Percentiles rank a stretch among this genome's conserved stretches.
Evolutionary conservation across 192 early-diverging fungal genomes (phyloP).

Genomic region (Entomortierella parvispora): DNA sequence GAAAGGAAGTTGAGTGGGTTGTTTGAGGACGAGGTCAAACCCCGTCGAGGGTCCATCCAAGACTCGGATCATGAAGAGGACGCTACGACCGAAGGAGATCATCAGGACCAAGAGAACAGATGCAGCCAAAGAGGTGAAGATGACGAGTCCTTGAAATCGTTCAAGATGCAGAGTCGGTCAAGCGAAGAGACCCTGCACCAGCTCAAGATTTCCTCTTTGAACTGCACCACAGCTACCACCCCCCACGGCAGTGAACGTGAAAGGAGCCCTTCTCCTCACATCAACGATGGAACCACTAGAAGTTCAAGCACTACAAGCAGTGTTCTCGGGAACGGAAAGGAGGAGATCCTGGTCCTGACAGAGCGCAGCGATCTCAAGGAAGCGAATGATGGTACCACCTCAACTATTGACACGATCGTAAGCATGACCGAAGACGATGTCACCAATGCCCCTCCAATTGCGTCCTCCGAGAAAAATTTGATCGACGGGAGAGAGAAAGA

Average conservation of each 20-base stretch:
- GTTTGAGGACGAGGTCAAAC: slow-evolving; percentile 19
- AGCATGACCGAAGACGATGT: background rate
- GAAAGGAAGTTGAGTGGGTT: no score
- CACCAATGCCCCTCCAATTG: background rate
- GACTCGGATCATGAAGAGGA: no score
- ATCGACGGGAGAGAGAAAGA: no score
- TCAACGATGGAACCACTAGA: no score
- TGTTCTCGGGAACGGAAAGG: no score
- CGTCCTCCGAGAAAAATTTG: no score
- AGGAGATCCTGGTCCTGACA: no score
- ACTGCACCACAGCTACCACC: no score
- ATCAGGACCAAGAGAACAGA: slow-evolving; percentile 1
- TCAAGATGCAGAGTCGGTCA: background rate
- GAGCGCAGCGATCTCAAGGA: background rate
- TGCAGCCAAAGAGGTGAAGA: background rate
- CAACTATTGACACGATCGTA: background rate
- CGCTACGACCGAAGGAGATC: no score
- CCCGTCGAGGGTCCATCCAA: background rate
- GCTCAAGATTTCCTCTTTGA: slow-evolving; percentile 4
- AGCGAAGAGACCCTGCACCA: slow-evolving; percentile 17
- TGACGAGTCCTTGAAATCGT: background rate
- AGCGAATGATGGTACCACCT: slow-evolving; percentile 5
- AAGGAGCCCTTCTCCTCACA: no score
- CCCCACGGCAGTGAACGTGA: no score
- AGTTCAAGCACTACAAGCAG: no score